phyloP scores from a whole-genome alignment of 306 rosid genomes.

The Boehmeria nivea region DNA sequence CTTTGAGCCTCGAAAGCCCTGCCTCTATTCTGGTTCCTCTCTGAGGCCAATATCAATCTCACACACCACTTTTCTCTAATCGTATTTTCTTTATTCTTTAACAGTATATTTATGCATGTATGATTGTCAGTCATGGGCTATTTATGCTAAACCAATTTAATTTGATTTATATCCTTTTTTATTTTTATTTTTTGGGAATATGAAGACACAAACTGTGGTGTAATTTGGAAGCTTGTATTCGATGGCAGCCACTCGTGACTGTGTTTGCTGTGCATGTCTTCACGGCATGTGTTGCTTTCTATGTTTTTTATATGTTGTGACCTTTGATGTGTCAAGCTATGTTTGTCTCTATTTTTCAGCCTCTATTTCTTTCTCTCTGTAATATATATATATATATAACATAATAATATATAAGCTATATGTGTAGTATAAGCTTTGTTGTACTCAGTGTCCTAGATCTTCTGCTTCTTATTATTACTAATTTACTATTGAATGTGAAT shows the following conservation, averaged over 20 bases:
- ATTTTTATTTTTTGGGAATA: neutral
- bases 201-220: neutral
- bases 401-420: too few relatives aligned
- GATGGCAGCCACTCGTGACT: constrained; percentile 20
- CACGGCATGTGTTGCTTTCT: constrained; percentile 11
- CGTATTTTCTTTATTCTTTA: neutral
- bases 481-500: neutral
- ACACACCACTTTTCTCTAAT: neutral
- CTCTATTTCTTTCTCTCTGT: neutral
- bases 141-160: too few relatives aligned
- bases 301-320: neutral
- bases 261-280: neutral
- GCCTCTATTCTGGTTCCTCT: constrained; percentile 20
- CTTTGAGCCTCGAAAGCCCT: constrained; percentile 27
- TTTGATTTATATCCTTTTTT: neutral
- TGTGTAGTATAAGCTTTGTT: neutral
- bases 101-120: too few relatives aligned
- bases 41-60: constrained; percentile 20
- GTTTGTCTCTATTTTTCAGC: neutral
- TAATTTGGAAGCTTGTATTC: constrained; percentile 4
- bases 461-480: too few relatives aligned
- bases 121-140: too few relatives aligned
- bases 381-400: neutral
- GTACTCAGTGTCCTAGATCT: neutral
- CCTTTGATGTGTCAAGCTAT: neutral